Conservation (phyloP, 2,329 filamentous ascomycete species). For the Aspergillus pseudonomiae region DNA sequence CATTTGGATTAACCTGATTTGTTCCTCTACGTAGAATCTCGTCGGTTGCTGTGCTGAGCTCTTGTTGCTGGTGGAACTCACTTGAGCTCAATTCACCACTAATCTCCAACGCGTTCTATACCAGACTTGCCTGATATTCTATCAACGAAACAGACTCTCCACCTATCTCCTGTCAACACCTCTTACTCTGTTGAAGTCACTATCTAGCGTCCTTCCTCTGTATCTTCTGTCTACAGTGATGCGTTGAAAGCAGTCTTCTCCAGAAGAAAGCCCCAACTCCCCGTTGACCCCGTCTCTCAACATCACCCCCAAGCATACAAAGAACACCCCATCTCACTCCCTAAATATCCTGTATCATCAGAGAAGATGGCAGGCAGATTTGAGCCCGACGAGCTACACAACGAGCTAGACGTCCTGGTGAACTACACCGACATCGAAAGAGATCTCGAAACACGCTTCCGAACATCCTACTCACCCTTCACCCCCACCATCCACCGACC, state of each 20-base stretch:
- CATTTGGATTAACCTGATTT: not conserved
- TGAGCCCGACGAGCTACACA: not conserved
- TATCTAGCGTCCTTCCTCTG: not conserved
- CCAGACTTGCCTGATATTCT: not conserved
- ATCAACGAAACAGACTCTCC: not conserved
- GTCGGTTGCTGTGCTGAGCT: not conserved
- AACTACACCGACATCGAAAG: not conserved
- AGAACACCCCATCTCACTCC: not conserved
- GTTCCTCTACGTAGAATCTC: not conserved
- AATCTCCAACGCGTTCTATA: not conserved
- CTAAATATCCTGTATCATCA: not conserved
- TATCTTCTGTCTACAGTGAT: not conserved
- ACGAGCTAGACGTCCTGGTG: not conserved
- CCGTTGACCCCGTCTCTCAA: not conserved
- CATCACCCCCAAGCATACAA: not conserved
- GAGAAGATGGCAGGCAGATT: not conserved
- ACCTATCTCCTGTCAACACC: not conserved
- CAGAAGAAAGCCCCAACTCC: not conserved
- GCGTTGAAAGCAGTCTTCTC: not conserved
- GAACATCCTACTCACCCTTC: slow-evolving; percentile 4
- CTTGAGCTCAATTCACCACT: not conserved
- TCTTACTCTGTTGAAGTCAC: not conserved
- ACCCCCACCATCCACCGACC: not conserved
- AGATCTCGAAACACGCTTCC: slow-evolving; percentile 4
- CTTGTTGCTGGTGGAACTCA: not conserved